Conservation (phyloP, 1,139 yeast species). For the Suzukiozyma palmioleophila region DNA sequence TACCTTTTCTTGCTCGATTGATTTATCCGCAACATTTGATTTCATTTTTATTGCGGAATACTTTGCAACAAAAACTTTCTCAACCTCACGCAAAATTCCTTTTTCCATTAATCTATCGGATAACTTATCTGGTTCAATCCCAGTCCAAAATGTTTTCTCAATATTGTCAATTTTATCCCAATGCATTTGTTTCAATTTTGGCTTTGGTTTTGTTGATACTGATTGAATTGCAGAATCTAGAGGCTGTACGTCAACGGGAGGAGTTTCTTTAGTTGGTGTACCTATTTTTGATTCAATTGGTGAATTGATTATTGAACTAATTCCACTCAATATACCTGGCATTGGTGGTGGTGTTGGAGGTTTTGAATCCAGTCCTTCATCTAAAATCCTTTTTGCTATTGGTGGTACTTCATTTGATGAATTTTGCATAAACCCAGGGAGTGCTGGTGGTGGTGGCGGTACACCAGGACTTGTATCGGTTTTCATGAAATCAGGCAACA, state of each 20-base stretch:
- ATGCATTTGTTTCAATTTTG: conserved; percentile 84
- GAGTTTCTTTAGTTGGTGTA: not conserved
- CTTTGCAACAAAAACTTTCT: conserved; percentile 67
- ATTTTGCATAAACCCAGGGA: conserved; percentile 6
- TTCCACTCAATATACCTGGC: conserved; percentile 6
- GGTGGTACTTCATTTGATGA: not conserved
- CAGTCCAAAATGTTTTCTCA: conserved; percentile 80
- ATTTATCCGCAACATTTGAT: conserved; percentile 13
- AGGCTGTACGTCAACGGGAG: not conserved
- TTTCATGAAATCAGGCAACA: conserved; percentile 9
- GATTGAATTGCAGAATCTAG: not conserved
- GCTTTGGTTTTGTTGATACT: conserved; percentile 46
- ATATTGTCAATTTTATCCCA: conserved; percentile 83
- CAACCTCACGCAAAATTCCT: conserved; percentile 79
- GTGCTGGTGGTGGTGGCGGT: conserved; percentile 15
- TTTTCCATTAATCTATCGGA: conserved; percentile 54
- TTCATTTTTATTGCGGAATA: conserved; percentile 43
- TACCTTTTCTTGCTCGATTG: conserved; percentile 37
- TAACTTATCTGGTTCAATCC: conserved; percentile 42
- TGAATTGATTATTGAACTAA: not conserved
- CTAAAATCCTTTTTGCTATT: conserved; percentile 22
- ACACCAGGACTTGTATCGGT: too few relatives aligned
- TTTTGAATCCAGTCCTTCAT: conserved; percentile 9
- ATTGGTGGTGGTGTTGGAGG: conserved; percentile 15
- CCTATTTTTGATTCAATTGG: not conserved